Conservation (phyloP, 2,329 filamentous ascomycete species). For the Alternaria incomplexa region DNA sequence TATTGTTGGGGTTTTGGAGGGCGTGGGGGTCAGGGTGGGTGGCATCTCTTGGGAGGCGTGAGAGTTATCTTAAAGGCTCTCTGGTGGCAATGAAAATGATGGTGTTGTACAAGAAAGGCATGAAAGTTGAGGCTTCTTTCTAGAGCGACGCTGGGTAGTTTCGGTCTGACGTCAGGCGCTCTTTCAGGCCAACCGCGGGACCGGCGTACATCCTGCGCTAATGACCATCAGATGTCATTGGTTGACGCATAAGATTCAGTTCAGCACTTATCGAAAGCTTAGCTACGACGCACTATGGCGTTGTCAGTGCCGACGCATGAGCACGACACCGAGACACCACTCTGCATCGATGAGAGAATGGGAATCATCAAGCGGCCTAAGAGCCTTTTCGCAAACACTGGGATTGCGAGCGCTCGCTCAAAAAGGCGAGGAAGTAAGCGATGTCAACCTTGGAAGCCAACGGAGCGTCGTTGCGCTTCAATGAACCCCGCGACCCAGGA, state of each 20-base stretch:
- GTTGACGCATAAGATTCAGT: neutral
- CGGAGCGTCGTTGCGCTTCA: neutral
- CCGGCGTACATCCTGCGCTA: neutral
- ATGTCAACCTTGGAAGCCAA: neutral
- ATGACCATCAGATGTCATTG: neutral
- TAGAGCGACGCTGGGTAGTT: no score
- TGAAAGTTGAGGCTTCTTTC: no score
- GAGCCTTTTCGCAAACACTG: no score
- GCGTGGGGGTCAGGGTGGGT: neutral
- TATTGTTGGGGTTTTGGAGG: neutral
- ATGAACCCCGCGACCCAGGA: neutral
- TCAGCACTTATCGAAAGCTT: neutral
- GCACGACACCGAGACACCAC: neutral
- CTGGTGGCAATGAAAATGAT: no score
- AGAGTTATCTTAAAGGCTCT: no score
- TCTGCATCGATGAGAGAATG: no score
- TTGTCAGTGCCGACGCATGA: neutral
- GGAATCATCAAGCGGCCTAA: no score
- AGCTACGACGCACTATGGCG: no score
- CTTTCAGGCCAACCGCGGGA: neutral
- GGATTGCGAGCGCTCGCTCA: no score
- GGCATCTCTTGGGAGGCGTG: neutral
- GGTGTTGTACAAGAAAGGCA: no score
- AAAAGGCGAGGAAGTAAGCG: no score
- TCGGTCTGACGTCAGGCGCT: neutral